phyloP scores from a whole-genome alignment of 2,329 filamentous ascomycete genomes.

The Diaporthe caulivora region DNA sequence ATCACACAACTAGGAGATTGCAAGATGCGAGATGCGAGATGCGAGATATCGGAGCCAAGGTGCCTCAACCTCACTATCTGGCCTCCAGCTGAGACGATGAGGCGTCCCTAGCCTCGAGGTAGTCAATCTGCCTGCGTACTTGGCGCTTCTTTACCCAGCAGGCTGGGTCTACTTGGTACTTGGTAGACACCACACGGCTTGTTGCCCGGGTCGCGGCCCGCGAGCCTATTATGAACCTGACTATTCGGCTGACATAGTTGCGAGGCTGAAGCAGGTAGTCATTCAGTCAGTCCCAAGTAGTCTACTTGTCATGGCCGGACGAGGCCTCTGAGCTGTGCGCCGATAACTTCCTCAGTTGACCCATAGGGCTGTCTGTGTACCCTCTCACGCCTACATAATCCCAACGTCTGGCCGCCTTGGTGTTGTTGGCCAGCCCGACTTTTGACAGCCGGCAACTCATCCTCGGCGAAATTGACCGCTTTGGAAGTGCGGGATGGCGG shows the following conservation, averaged over 20 bases:
- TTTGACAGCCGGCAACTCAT: neutral
- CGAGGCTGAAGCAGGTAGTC: slow-evolving; percentile 8
- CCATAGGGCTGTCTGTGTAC: neutral
- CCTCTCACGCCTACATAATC: neutral
- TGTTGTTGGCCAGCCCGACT: neutral
- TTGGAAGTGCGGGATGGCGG: slow-evolving; percentile 26
- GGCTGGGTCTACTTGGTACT: neutral
- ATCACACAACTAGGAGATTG: neutral
- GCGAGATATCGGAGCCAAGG: neutral
- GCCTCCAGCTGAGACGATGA: neutral
- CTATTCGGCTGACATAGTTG: slow-evolving; percentile 4
- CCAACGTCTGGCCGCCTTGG: neutral
- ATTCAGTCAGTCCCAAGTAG: too few species aligned
- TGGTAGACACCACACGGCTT: neutral
- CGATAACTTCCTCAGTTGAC: slow-evolving; percentile 4
- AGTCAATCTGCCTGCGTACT: neutral
- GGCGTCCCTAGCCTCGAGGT: neutral
- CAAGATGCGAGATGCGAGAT: neutral
- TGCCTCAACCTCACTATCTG: neutral
- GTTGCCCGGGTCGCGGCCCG: slow-evolving; percentile 11
- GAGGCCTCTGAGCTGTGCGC: neutral
- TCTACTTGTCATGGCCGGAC: neutral
- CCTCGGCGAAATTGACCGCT: slow-evolving; percentile 27
- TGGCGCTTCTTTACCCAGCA: slow-evolving; percentile 5
- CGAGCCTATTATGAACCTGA: neutral